Percentiles rank a stretch among this genome's conserved stretches.
phyloP scores from a whole-genome alignment of 169 alveolate genomes.

The Plasmodium inui region DNA sequence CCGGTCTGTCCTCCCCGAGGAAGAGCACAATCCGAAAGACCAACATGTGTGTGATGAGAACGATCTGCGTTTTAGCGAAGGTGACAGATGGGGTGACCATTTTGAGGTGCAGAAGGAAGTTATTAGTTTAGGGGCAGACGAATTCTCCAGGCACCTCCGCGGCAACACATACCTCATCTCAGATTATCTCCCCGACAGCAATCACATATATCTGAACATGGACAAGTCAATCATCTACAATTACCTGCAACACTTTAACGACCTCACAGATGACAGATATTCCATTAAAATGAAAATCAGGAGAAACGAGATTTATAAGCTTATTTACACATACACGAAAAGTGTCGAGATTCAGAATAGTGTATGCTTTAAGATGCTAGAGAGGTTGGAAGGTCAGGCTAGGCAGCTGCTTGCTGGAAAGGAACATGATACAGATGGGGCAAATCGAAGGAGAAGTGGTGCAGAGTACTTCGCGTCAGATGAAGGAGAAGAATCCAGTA shows the following conservation, averaged over 20 bases:
- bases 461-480: background rate
- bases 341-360: constrained; percentile 32
- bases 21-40: background rate
- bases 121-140: background rate
- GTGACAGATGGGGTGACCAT: background rate
- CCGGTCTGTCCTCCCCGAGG: background rate
- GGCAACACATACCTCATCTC: background rate
- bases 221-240: constrained; percentile 26
- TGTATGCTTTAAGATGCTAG: constrained; percentile 6
- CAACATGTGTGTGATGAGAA: background rate
- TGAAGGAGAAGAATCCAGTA: background rate
- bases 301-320: constrained; percentile 40
- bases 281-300: constrained; percentile 24
- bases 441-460: background rate
- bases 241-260: constrained; percentile 10
- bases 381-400: constrained; percentile 18
- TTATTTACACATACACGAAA: constrained; percentile 33
- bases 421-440: background rate
- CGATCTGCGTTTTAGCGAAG: background rate
- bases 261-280: constrained; percentile 21
- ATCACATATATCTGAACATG: background rate
- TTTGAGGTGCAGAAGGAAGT: background rate
- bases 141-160: background rate
- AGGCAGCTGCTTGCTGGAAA: background rate
- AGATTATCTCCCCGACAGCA: background rate